These are phyloP conservation scores for Gossypium rotundifolium DNA, from an alignment of 345 rosid genomes.

Conservation along the genomic window DNA sequence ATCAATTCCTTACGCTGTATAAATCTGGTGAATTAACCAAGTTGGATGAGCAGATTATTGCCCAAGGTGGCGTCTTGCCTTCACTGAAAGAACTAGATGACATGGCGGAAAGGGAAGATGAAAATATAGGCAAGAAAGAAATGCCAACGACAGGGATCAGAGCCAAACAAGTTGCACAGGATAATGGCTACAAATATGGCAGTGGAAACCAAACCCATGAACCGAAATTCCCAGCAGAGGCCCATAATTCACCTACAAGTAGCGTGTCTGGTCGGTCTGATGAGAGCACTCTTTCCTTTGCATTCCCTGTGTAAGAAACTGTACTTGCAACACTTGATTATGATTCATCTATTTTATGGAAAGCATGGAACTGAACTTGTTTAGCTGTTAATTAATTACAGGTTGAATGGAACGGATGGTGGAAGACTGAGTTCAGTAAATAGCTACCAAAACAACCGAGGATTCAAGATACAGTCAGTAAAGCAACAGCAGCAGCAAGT, in stretches of 20 bases:
- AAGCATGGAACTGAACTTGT: too few species aligned
- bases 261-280: slow-evolving; percentile 31
- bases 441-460: not conserved
- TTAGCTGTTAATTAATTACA: slow-evolving; percentile 9
- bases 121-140: not conserved
- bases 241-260: slow-evolving; percentile 15
- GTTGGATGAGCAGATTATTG: slow-evolving; percentile 38
- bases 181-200: not conserved
- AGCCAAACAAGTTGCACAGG: not conserved
- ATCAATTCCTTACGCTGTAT: slow-evolving; percentile 36
- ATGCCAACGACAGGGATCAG: not conserved
- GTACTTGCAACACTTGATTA: too few species aligned
- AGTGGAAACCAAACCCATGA: not conserved
- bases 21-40: slow-evolving; percentile 53
- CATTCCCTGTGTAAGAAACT: slow-evolving; percentile 25
- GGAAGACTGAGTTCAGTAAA: slow-evolving; percentile 13
- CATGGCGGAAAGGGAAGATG: slow-evolving; percentile 1
- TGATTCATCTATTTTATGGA: too few species aligned
- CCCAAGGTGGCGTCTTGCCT: slow-evolving; percentile 14
- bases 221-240: slow-evolving; percentile 5
- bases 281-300: slow-evolving; percentile 54
- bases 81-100: slow-evolving; percentile 28
- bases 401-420: slow-evolving; percentile 28
- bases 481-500: not conserved
- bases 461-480: not conserved